phyloP scores from a whole-genome alignment of 192 early-diverging fungal species.

The Allomyces macrogynus region DNA sequence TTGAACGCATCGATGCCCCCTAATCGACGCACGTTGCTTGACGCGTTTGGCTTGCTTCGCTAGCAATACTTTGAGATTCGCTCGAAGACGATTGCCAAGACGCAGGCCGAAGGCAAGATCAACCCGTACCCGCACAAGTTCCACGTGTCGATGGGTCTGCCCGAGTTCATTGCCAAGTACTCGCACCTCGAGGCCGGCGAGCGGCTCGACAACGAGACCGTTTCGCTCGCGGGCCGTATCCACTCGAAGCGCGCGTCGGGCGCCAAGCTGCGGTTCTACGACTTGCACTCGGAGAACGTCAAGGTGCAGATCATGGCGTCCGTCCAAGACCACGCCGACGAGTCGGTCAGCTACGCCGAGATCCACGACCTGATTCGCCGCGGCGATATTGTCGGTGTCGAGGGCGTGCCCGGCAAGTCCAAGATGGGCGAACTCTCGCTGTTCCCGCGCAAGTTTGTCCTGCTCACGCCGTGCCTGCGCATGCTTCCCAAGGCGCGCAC shows the following conservation, averaged over 20 bases:
- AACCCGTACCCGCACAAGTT: constrained; percentile 99
- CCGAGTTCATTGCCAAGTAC: constrained; percentile 75
- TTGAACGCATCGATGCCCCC: background rate
- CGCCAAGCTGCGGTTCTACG: constrained; percentile 87
- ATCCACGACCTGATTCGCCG: constrained; percentile 66
- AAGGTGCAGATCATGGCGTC: constrained; percentile 90
- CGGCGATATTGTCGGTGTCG: constrained; percentile 92
- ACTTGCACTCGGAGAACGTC: constrained; percentile 76
- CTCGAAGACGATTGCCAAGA: constrained; percentile 56
- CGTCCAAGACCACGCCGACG: constrained; percentile 42
- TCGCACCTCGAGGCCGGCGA: constrained; percentile 44
- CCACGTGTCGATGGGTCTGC: constrained; percentile 63
- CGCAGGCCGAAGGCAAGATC: constrained; percentile 43
- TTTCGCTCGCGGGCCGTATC: constrained; percentile 76
- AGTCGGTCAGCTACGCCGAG: constrained; percentile 30
- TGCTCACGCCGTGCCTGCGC: constrained; percentile 85
- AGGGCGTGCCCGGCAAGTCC: constrained; percentile 73
- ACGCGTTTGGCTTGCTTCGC: background rate
- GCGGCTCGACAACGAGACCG: constrained; percentile 35
- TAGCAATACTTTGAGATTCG: constrained; percentile 96
- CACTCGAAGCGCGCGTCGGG: constrained; percentile 86
- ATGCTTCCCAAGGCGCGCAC: constrained; percentile 88
- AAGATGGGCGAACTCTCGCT: constrained; percentile 91
- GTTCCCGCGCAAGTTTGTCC: constrained; percentile 63
- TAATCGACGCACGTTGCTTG: background rate